Evolutionary conservation across 2,329 filamentous ascomycete species (phyloP), one percentile per base, ranked within the genome.

Genomic region (Stemphylium lycopersici): DNA sequence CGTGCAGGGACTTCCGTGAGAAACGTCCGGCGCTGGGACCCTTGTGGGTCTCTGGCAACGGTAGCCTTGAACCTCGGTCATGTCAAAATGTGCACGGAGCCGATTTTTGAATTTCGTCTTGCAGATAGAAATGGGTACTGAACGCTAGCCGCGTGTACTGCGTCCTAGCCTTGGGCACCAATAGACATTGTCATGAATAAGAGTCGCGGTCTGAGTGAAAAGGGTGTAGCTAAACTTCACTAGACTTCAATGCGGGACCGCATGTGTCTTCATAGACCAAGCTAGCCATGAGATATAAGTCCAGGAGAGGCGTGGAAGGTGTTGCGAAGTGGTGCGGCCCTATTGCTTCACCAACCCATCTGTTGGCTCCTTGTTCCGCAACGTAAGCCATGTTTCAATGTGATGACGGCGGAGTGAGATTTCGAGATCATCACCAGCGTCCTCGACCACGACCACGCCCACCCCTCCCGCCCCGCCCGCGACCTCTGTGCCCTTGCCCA

Each of bases 391-490:
- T 12, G 26, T 11, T 34, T 38, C 36, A 33, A 48, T 33, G 41
- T 40, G 40, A 15, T 29, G 33, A 13, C 36, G 40, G 49, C 36
- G 18, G 43, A 31, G 43, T 45, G 32, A 41, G 26, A 29, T n/a
- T 46, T 43, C 33, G 24, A 50, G 32, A 44, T 57, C 45, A 47
- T 69, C 58, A 67, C 62, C 63, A 68, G 22, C 60, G 56, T 46
- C 68, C 67, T 16, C 66, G 66, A 59, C 66, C 61, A 31, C 66
- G 66, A 59, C 66, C 61, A 31, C 69, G 63, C 32, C 65, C 63
- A 38, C 67, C 52, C 37, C 52, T 55, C 41, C 52, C 52, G 31
- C 52, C 52, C 29, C 52, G 47, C 24, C 52, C 68, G 26, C 55
- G 49, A 26, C 54, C 54, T 45, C 51, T 38, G 43, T 66, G 63